A percentile compares a stretch with the other conserved stretches of the same genome.
phyloP scores from a whole-genome alignment of 2,329 filamentous ascomycete species.

The Pyrenochaeta sp. region DNA sequence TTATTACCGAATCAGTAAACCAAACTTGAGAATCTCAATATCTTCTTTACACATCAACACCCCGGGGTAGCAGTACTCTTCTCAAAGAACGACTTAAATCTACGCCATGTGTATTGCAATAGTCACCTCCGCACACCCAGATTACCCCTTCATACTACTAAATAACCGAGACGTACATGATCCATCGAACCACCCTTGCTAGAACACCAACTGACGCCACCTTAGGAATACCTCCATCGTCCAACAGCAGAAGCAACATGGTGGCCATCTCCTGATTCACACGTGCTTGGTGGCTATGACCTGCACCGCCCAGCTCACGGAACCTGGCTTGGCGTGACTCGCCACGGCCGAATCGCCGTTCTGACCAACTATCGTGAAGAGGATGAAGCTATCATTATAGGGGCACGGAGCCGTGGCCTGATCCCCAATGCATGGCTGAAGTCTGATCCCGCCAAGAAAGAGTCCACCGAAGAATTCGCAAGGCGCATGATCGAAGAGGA shows the following conservation, averaged over 20 bases:
- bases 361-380: slow-evolving; percentile 72
- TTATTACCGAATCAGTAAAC: slow-evolving; percentile 17
- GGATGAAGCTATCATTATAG: slow-evolving; percentile 51
- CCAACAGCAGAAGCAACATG: slow-evolving; percentile 67
- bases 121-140: slow-evolving; percentile 57
- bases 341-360: slow-evolving; percentile 67
- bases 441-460: slow-evolving; percentile 41
- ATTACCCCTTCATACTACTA: slow-evolving; percentile 60
- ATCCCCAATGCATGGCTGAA: slow-evolving; percentile 69
- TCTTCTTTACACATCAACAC: neutral
- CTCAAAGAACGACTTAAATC: neutral
- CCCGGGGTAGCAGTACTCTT: neutral
- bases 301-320: slow-evolving; percentile 67
- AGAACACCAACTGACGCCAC: slow-evolving; percentile 9
- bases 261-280: slow-evolving; percentile 64
- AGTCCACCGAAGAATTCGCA: slow-evolving; percentile 62
- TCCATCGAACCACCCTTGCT: neutral
- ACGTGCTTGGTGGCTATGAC: slow-evolving; percentile 69
- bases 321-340: slow-evolving; percentile 71
- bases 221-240: slow-evolving; percentile 67
- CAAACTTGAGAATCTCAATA: slow-evolving; percentile 1
- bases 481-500: slow-evolving; percentile 63
- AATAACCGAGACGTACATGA: slow-evolving; percentile 58
- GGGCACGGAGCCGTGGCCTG: slow-evolving; percentile 63
- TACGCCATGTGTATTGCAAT: slow-evolving; percentile 59